A percentile compares a stretch with the other conserved stretches of the same genome.
These are phyloP conservation scores for Suhomyces atakaporum DNA, from an alignment of 1,139 yeast genomes.

Conservation along the genomic window DNA sequence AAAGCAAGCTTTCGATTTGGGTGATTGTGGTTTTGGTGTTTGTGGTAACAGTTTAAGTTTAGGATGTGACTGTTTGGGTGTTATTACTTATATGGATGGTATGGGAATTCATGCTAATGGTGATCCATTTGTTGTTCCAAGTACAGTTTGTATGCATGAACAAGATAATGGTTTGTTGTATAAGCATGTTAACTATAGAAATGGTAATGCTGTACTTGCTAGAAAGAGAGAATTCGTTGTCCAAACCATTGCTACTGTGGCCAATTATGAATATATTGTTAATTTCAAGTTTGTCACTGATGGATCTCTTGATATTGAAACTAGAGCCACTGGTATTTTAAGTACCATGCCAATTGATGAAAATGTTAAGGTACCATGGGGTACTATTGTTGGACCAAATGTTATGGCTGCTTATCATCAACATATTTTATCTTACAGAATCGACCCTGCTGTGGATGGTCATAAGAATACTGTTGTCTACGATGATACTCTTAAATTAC, in stretches of 20 bases:
- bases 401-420: slow-evolving; percentile 90
- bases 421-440: slow-evolving; percentile 80
- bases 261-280: slow-evolving; percentile 83
- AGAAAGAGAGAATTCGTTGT: slow-evolving; percentile 85
- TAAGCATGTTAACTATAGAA: slow-evolving; percentile 86
- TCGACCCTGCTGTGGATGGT: slow-evolving; percentile 88
- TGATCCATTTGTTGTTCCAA: slow-evolving; percentile 64
- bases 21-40: slow-evolving; percentile 88
- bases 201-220: slow-evolving; percentile 69
- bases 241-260: slow-evolving; percentile 87
- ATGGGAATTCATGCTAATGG: slow-evolving; percentile 62
- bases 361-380: slow-evolving; percentile 75
- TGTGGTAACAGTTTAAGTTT: slow-evolving; percentile 72
- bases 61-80: slow-evolving; percentile 91
- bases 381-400: slow-evolving; percentile 82
- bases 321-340: slow-evolving; percentile 86
- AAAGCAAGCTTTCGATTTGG: slow-evolving; percentile 90
- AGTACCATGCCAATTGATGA: slow-evolving; percentile 84
- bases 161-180: slow-evolving; percentile 80
- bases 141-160: slow-evolving; percentile 86
- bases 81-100: slow-evolving; percentile 77
- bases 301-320: slow-evolving; percentile 80
- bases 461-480: slow-evolving; percentile 75
- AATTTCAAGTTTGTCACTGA: slow-evolving; percentile 80
- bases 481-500: slow-evolving; percentile 72